These are phyloP conservation scores for Colletotrichum euphorbiae DNA, from an alignment of 2,329 filamentous ascomycete species.

Conservation along the genomic window DNA sequence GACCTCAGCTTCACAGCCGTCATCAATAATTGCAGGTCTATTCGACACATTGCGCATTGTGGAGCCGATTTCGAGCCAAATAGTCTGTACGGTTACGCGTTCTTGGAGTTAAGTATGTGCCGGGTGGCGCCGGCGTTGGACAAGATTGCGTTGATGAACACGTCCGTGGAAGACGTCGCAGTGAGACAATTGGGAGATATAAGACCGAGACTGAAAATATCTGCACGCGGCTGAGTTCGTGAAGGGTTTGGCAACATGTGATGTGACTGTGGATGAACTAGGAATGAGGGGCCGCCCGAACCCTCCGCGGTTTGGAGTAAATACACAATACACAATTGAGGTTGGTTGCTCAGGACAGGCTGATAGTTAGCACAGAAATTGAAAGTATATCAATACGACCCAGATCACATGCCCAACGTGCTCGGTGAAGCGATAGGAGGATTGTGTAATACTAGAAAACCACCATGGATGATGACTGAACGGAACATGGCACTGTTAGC, in stretches of 20 bases:
- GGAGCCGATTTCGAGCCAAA: conserved; percentile 18
- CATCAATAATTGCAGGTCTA: background rate
- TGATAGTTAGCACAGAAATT: too few relatives aligned
- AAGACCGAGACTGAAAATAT: background rate
- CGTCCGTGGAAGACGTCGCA: background rate
- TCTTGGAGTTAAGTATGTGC: background rate
- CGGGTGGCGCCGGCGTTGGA: background rate
- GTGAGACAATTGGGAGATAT: background rate
- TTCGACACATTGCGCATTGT: background rate
- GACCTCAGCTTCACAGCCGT: background rate
- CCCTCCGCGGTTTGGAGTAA: too few relatives aligned
- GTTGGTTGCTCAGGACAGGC: too few relatives aligned
- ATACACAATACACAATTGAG: too few relatives aligned
- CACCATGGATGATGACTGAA: background rate
- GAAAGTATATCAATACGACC: too few relatives aligned
- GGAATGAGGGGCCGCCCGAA: too few relatives aligned
- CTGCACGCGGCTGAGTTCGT: background rate
- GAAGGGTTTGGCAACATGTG: too few relatives aligned
- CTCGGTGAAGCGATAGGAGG: too few relatives aligned
- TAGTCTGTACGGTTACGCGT: background rate
- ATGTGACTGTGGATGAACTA: too few relatives aligned
- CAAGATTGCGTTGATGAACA: conserved; percentile 2
- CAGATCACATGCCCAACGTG: too few relatives aligned
- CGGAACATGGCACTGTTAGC: background rate
- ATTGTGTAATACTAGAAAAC: background rate